Base-by-base conservation (phyloP, 306 rosid genomes). In the Corylus americana region DNA sequence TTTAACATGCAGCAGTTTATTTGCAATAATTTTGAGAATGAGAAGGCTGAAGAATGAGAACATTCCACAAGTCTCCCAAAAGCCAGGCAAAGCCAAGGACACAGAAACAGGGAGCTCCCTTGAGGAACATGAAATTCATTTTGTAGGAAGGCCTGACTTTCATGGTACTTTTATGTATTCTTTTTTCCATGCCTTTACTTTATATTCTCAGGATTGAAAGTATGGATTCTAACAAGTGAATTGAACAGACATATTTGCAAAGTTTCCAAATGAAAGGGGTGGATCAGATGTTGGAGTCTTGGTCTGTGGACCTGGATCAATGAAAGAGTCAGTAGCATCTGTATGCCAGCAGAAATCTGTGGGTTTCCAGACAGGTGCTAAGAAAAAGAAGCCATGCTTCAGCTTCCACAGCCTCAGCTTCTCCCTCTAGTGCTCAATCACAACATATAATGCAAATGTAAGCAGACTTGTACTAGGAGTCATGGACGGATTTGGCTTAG, bases 401-500 rank as follows among this genome's bases (percentile, higher is more conserved):
- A 86, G 80, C 73, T 95, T 92, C 74, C 98, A 92, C 82, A 84
- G 93, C 79, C 99, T 95, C 58, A 93, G 85, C 88, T 95, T 95
- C 75, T 80, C 92, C 1, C 96, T 93, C 13, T 90, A 90, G 88
- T 31, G 10, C 2, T 11, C 53, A 49, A 53, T 13, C 4, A 53
- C 57, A 53, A 13, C 57, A 3, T 53, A 53, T 49, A 11, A 16
- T 4, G 57, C n/a, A 53, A n/a, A 58, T 39, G 42, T 39, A 39
- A 39, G 42, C 42, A 39, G 42, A 39, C 4, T 5, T 4, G 4
- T 39, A 39, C 42, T 39, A 39, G 42, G 42, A 0, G 4, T 39
- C 4, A 39, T 39, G 42, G 6, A 39, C 42, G 42, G 42, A 39
- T 39, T 39, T 39, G 42, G 42, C 42, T 39, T 39, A 39, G 6